phyloP scores from a whole-genome alignment of 2,329 filamentous ascomycete species.

The Pseudogymnoascus sp. region DNA sequence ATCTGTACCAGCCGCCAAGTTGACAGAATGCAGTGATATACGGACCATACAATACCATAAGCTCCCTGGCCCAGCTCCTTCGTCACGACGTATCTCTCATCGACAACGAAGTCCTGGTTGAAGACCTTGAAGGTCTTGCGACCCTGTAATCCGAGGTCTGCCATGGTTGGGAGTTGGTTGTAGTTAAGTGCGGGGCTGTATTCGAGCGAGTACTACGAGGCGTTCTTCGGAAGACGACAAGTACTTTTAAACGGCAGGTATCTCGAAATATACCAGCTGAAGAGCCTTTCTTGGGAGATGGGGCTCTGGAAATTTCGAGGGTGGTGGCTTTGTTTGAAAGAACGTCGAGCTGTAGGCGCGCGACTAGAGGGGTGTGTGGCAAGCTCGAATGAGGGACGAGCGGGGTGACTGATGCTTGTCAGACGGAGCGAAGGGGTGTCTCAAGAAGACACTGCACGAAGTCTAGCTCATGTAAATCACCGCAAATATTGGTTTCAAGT shows the following conservation, averaged over 20 bases:
- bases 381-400: constrained; percentile 6
- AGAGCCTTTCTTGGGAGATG: neutral
- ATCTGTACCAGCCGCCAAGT: neutral
- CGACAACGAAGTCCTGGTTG: constrained; percentile 98
- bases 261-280: constrained; percentile 2
- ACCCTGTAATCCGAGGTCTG: constrained; percentile 34
- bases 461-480: constrained; percentile 1
- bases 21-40: constrained; percentile 14
- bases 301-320: constrained; percentile 5
- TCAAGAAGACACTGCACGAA: neutral
- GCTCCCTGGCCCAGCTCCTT: constrained; percentile 98
- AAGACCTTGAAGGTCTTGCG: constrained; percentile 99
- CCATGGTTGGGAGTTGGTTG: constrained; percentile 21
- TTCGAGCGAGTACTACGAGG: neutral
- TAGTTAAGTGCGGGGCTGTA: constrained; percentile 1
- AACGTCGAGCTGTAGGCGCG: neutral
- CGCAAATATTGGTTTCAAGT: constrained; percentile 4
- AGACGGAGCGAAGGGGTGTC: neutral
- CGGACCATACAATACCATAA: constrained; percentile 96
- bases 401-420: constrained; percentile 7
- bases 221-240: neutral
- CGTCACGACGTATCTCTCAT: constrained; percentile 95
- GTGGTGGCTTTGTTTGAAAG: constrained; percentile 7
- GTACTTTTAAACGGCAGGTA: constrained; percentile 6
- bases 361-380: constrained; percentile 7